Base-by-base conservation (phyloP, 805 yeast species). In the Starmerella vaccinii region DNA sequence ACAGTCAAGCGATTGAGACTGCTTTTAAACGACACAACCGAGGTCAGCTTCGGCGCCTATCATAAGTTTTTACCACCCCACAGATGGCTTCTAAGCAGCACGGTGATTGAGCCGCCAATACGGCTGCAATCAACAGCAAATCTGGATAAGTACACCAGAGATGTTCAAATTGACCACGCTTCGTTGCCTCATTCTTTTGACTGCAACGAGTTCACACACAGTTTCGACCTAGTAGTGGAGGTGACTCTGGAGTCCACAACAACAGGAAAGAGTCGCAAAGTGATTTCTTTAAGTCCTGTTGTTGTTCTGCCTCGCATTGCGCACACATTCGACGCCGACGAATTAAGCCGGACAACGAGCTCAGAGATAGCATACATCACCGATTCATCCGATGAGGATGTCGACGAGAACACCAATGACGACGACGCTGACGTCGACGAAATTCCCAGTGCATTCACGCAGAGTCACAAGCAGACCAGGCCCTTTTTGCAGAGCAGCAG, bases 311-410 rank as follows among this genome's bases (percentile, higher is more conserved):
- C 57, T 4, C 39, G 54, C 10, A 35, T 51, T 21, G n/a, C 30
- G 8, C 51, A 52, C 23, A 26, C 51, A 0, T 23, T 16, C 12
- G 34, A 40, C 32, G 15, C 34, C 21, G 45, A 41, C 10, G 45
- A 26, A 24, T 34, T 24, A 3, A 13, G 18, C 16, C 22, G 26
- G 10, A 13, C 40, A 10, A 23, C 46, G 3, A 32, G 22, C 15
- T 45, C 49, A 37, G 57, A 53, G 15, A 46, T 49, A 4, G 54
- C 50, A 4, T 50, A 48, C 30, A 45, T 53, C 22, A 53, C 57
- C 9, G 57, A 53, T 45, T 35, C 52, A 2, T 48, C 49, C 2
- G 50, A 49, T 21, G 49, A 34, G 2, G 53, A 47, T 1, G 35
- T 5, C 6, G 35, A 32, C n/a, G 52, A 52, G 30, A 43, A 33